A percentile compares a stretch with the other conserved stretches of the same genome.
Conservation (phyloP, 176 grass and related monocot genomes). For the Oryza coarctata region DNA sequence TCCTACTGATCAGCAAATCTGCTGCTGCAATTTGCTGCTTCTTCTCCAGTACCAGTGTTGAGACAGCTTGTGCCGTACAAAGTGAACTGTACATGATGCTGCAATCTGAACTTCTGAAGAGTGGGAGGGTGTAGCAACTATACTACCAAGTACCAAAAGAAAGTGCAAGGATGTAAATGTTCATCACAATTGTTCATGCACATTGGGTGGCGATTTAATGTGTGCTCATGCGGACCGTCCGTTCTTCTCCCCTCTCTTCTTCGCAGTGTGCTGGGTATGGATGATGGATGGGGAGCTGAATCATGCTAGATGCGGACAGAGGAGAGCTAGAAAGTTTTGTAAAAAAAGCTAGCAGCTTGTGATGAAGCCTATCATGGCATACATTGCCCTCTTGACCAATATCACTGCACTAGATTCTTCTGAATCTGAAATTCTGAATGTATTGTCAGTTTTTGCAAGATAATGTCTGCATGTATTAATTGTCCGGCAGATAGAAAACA, state of each 20-base stretch:
- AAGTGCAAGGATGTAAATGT: neutral
- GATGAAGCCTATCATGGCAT: neutral
- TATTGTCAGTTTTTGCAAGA: neutral
- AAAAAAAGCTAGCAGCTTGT: conserved; percentile 5
- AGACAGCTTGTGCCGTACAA: neutral
- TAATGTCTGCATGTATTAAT: neutral
- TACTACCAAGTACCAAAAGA: neutral
- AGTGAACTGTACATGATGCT: neutral
- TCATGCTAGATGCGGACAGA: neutral
- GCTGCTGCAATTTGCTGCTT: neutral
- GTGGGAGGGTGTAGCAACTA: neutral
- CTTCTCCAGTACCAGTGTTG: neutral
- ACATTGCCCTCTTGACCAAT: neutral
- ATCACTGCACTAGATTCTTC: neutral
- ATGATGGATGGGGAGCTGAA: neutral
- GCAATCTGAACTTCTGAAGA: neutral
- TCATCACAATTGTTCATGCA: neutral
- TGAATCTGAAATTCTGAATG: neutral
- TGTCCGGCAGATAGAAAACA: neutral
- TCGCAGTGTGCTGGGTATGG: neutral
- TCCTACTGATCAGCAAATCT: neutral
- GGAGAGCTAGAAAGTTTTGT: neutral
- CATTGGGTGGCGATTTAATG: neutral
- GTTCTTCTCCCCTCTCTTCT: neutral
- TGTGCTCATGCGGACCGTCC: neutral